Conservation (phyloP, 2,329 filamentous ascomycete genomes). For the Paraconiothyrium brasiliense region DNA sequence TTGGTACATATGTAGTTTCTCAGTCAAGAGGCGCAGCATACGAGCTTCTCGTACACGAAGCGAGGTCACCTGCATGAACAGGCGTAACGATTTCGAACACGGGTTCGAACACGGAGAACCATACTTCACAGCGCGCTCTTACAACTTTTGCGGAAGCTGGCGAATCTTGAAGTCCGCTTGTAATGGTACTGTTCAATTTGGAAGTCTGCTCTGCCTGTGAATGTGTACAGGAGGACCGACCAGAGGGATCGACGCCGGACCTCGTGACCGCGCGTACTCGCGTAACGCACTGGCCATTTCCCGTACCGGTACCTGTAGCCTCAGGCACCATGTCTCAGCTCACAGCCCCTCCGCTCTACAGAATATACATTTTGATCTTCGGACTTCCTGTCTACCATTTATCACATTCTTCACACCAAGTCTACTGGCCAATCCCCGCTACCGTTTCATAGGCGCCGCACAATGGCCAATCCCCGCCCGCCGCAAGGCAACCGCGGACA, state of each 20-base stretch:
- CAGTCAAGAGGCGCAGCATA: background rate
- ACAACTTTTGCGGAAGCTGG: background rate
- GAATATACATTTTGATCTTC: background rate
- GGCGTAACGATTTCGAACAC: background rate
- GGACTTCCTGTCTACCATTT: background rate
- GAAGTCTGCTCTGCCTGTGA: background rate
- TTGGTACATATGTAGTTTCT: background rate
- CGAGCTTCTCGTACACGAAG: slow-evolving; percentile 1
- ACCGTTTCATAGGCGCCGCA: background rate
- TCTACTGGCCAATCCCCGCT: background rate
- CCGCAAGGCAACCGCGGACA: slow-evolving; percentile 21
- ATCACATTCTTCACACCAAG: background rate
- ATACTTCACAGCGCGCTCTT: background rate
- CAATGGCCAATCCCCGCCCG: slow-evolving; percentile 7
- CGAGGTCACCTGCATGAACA: background rate
- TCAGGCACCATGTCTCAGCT: slow-evolving; percentile 35
- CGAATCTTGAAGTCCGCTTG: background rate
- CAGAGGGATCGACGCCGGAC: background rate
- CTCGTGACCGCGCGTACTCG: slow-evolving; percentile 36
- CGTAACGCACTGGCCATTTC: slow-evolving; percentile 27
- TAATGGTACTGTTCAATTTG: background rate
- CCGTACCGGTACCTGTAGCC: slow-evolving; percentile 20
- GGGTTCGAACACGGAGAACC: background rate
- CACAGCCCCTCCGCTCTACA: slow-evolving; percentile 14
- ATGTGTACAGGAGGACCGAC: background rate